Evolutionary conservation across 345 rosid genomes (phyloP).

Genomic region (Streptanthus diversifolius): DNA sequence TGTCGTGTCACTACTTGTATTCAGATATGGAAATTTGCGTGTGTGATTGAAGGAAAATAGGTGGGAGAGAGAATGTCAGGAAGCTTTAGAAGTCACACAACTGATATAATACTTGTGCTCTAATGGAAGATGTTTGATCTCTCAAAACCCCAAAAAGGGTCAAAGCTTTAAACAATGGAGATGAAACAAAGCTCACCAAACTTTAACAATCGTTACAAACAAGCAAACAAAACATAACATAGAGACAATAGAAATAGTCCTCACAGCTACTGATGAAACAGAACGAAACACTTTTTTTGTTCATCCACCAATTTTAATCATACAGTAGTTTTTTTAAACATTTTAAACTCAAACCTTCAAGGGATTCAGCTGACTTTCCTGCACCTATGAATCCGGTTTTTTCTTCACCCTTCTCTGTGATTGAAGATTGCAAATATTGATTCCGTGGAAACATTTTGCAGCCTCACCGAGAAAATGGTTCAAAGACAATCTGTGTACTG

Average conservation of each 20-base stretch:
- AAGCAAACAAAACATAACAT: slow-evolving; percentile 22
- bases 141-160: slow-evolving; percentile 5
- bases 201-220: slow-evolving; percentile 24
- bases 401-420: background rate
- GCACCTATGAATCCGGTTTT: slow-evolving; percentile 6
- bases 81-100: background rate
- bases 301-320: slow-evolving; percentile 11
- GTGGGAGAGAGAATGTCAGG: background rate
- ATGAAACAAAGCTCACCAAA: slow-evolving; percentile 26
- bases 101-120: background rate
- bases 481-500: background rate
- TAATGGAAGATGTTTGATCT: slow-evolving; percentile 16
- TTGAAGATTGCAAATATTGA: slow-evolving; percentile 1
- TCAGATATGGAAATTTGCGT: background rate
- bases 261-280: slow-evolving; percentile 20
- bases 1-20: background rate
- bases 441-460: slow-evolving; percentile 10
- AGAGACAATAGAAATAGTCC: background rate
- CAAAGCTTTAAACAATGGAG: slow-evolving; percentile 9
- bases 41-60: background rate
- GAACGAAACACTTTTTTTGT: slow-evolving; percentile 9
- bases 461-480: background rate
- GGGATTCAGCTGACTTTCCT: background rate
- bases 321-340: slow-evolving; percentile 15
- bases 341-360: slow-evolving; percentile 19